Evolutionary conservation across 192 early-diverging fungal species (phyloP), one percentile per base, ranked within the genome.

Genomic region (Geranomyces variabilis): DNA sequence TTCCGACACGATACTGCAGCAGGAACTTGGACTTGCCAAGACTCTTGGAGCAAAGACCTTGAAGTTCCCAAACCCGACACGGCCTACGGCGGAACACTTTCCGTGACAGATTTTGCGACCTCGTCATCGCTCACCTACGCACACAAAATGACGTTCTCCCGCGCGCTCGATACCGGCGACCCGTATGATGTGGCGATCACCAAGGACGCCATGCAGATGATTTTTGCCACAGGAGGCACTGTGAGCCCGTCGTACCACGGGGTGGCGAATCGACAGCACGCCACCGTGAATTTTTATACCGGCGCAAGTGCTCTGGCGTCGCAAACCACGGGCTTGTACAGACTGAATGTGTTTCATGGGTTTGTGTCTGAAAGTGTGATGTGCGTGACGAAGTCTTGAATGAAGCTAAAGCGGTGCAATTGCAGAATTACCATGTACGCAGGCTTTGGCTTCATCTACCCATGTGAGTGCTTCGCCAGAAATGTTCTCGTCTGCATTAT

Each of bases 271-370:
- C 68, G 78, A 1, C 47, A 55, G 43, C 49, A 44, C 24, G 67
- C 36, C 13, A 41, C 34, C 13, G 49, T 79, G 30, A 73, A 79
- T 46, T 79, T 79, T 46, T 73, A 67, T 46, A 65, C 46, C 19
- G 66, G 66, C 14, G 12, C 30, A 8, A 26, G 4, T 15, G 19
- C 48, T 17, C 13, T 58, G 17, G 17, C 33, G 43, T 17, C 15
- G 33, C 8, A 21, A 4, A 9, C 41, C 21, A 13, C 33, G 21
- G n/a, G 21, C 31, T 45, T 64, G 21, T 45, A 24, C 43, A 41
- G n/a, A 21, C 63, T 80, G 12, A 61, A 78, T 15, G 60, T 75
- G 45, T 60, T 80, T 19, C 79, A 80, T 33, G 76, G 79, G 24
- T 22, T 67, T 10, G 36, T 41, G 10, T 41, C 10, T 41, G 36